Conservation (phyloP, 2,329 filamentous ascomycete species). For the Neurospora sp. region DNA sequence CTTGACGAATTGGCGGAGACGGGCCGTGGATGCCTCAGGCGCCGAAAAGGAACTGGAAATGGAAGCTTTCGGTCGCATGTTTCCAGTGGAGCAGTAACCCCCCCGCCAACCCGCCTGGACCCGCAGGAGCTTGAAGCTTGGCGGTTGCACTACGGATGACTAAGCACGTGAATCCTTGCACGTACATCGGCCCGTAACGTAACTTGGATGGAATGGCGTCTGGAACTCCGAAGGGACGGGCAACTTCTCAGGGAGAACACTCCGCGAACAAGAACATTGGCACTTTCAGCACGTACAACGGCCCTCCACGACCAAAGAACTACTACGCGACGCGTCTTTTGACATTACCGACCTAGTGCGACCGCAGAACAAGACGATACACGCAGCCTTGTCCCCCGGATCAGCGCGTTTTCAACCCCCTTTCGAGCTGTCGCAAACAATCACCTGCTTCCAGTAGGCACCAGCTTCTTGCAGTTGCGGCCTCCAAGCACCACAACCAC, state of each 20-base stretch:
- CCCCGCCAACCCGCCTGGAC: not conserved
- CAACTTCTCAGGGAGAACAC: not conserved
- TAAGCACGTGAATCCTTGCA: slow-evolving; percentile 3
- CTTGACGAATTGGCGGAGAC: slow-evolving; percentile 4
- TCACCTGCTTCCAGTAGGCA: not conserved
- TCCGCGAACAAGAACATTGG: not conserved
- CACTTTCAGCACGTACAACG: slow-evolving; percentile 1
- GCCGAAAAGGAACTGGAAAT: not conserved
- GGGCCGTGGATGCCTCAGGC: slow-evolving; percentile 2
- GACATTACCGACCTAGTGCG: not conserved
- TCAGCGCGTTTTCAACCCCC: slow-evolving; percentile 10
- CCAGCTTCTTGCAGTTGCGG: not conserved
- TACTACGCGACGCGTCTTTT: slow-evolving; percentile 14
- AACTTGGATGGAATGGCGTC: not conserved
- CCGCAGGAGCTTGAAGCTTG: not conserved
- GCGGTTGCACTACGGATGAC: slow-evolving; percentile 1
- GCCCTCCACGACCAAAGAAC: slow-evolving; percentile 1
- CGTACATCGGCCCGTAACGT: not conserved
- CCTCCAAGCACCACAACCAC: not conserved
- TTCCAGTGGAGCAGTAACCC: not conserved
- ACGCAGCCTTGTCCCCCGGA: not conserved
- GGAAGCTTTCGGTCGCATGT: not conserved
- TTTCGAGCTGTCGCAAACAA: slow-evolving; percentile 1
- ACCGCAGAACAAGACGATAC: not conserved
- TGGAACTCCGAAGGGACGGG: not conserved